Percentiles rank a stretch among this genome's conserved stretches.
phyloP scores from a whole-genome alignment of 805 yeast genomes.

The Candida nitratophila region DNA sequence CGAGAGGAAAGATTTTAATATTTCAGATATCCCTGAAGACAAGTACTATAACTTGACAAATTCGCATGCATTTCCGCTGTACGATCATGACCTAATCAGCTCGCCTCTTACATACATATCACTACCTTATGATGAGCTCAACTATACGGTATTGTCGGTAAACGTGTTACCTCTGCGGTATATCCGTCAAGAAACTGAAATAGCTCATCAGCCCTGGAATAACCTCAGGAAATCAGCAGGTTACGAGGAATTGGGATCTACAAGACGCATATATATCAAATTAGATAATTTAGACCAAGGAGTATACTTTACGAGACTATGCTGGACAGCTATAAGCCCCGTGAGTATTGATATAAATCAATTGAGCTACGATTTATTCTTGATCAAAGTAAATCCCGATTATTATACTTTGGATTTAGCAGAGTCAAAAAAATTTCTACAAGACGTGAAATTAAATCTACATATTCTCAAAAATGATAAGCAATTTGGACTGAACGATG shows the following conservation, averaged over 20 bases:
- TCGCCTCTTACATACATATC: neutral
- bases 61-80: neutral
- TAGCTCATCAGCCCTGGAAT: neutral
- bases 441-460: neutral
- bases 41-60: neutral
- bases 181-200: neutral
- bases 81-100: neutral
- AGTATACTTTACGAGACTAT: neutral
- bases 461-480: neutral
- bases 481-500: neutral
- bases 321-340: constrained; percentile 1
- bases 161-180: neutral
- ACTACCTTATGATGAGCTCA: neutral
- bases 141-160: neutral
- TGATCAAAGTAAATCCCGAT: neutral
- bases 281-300: neutral
- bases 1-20: neutral
- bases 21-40: too few species aligned
- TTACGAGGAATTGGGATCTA: neutral
- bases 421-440: neutral
- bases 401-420: neutral
- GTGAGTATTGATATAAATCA: neutral
- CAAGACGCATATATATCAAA: neutral
- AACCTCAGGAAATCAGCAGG: neutral
- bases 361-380: neutral